Evolutionary conservation across 192 early-diverging fungal genomes (phyloP).

Genomic region (Entomortierella chlamydospora): DNA sequence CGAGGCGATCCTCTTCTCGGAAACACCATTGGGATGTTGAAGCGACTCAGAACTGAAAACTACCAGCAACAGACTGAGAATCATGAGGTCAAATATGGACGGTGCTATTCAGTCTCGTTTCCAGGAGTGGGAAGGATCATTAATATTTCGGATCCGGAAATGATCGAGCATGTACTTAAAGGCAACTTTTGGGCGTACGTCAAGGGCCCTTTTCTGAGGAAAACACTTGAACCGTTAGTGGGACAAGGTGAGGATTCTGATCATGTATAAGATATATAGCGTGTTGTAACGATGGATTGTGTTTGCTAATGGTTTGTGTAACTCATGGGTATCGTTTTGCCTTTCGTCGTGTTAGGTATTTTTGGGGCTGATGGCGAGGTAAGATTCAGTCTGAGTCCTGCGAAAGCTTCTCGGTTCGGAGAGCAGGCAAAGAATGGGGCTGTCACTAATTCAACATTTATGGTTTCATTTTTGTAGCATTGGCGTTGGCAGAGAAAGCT

Average conservation of each 20-base stretch:
- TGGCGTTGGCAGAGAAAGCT: conserved; percentile 47
- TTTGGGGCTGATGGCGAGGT: conserved; percentile 47
- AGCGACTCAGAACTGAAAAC: conserved; percentile 4
- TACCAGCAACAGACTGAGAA: conserved; percentile 13
- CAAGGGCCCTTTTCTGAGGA: conserved; percentile 21
- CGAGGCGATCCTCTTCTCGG: conserved; percentile 37
- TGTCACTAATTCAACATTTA: background rate
- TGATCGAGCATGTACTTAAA: conserved; percentile 32
- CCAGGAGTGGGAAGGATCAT: conserved; percentile 25
- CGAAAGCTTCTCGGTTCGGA: background rate
- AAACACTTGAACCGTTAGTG: conserved; percentile 11
- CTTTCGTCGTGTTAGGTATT: conserved; percentile 8
- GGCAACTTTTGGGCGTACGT: conserved; percentile 41
- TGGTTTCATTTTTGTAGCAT: background rate
- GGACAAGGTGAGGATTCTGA: conserved; percentile 10
- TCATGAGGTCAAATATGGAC: conserved; percentile 21
- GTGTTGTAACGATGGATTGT: too few relatives aligned
- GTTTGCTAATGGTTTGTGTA: too few relatives aligned
- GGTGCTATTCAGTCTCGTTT: conserved; percentile 18
- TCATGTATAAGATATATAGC: too few relatives aligned
- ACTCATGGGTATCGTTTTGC: too few relatives aligned
- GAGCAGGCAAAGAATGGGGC: background rate
- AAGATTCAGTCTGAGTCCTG: too few relatives aligned
- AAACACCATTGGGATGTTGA: conserved; percentile 13
- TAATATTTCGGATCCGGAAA: conserved; percentile 14